Percentiles rank a stretch among this genome's conserved stretches.
Evolutionary conservation across 345 rosid species (phyloP).

Genomic region (Lepidium didymum): DNA sequence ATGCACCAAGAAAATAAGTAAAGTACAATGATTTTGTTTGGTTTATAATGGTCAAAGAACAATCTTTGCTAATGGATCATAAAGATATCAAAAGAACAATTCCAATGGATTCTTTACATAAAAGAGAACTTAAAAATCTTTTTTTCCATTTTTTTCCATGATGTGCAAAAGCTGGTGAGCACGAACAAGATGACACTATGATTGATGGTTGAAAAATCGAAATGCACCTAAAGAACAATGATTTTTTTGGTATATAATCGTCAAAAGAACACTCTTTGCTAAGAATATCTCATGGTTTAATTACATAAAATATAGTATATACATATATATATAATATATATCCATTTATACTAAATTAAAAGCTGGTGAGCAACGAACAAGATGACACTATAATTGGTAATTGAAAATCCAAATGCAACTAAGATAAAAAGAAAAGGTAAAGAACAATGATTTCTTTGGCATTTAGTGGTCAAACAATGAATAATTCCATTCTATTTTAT

Average conservation of each 20-base stretch:
- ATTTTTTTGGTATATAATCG: neutral
- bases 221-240: neutral
- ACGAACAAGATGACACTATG: neutral
- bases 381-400: constrained; percentile 17
- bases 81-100: neutral
- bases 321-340: too few relatives aligned
- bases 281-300: neutral
- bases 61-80: neutral
- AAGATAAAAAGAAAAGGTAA: neutral
- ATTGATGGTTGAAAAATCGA: neutral
- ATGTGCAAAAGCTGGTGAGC: neutral
- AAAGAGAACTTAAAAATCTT: neutral
- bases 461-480: constrained; percentile 16
- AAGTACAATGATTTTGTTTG: constrained; percentile 15
- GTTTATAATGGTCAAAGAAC: neutral
- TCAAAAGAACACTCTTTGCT: constrained; percentile 2
- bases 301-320: neutral
- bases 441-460: constrained; percentile 11
- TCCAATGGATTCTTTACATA: neutral
- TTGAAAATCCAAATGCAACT: constrained; percentile 27
- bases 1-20: neutral
- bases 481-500: neutral
- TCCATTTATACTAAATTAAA: neutral
- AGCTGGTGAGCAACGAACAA: constrained; percentile 15
- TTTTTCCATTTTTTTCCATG: neutral